phyloP scores from a whole-genome alignment of 768 basidiomycete genomes.

The Clitopilus passeckerianus region DNA sequence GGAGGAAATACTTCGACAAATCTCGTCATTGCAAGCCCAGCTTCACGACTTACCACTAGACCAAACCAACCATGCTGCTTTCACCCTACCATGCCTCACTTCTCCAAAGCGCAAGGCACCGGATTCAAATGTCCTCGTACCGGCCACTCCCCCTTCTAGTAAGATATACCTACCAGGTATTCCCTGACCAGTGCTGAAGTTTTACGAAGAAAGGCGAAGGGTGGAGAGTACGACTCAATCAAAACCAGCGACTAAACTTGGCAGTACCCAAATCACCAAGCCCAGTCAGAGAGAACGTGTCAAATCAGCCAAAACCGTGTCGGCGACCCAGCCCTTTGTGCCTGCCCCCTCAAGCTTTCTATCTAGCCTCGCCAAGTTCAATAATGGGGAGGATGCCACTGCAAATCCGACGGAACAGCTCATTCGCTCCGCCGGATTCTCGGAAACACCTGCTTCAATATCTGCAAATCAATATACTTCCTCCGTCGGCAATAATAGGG shows the following conservation, averaged over 20 bases:
- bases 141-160: constrained; percentile 70
- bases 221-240: constrained; percentile 18
- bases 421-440: constrained; percentile 27
- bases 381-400: constrained; percentile 10
- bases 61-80: constrained; percentile 7
- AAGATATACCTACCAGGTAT: constrained; percentile 14
- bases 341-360: constrained; percentile 51
- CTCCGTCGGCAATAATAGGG: constrained; percentile 27
- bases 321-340: constrained; percentile 16
- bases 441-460: constrained; percentile 25
- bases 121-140: constrained; percentile 38
- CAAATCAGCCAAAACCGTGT: neutral
- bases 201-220: constrained; percentile 35
- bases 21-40: constrained; percentile 51
- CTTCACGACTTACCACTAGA: constrained; percentile 32
- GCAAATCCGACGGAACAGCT: constrained; percentile 6
- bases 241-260: constrained; percentile 3
- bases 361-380: constrained; percentile 40
- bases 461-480: neutral
- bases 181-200: neutral
- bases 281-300: neutral
- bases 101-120: constrained; percentile 47
- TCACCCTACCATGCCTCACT: constrained; percentile 12
- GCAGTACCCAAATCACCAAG: constrained; percentile 2
- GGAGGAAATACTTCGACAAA: constrained; percentile 47